phyloP scores from a whole-genome alignment of 176 grass and related monocot genomes.

The Poa annua region DNA sequence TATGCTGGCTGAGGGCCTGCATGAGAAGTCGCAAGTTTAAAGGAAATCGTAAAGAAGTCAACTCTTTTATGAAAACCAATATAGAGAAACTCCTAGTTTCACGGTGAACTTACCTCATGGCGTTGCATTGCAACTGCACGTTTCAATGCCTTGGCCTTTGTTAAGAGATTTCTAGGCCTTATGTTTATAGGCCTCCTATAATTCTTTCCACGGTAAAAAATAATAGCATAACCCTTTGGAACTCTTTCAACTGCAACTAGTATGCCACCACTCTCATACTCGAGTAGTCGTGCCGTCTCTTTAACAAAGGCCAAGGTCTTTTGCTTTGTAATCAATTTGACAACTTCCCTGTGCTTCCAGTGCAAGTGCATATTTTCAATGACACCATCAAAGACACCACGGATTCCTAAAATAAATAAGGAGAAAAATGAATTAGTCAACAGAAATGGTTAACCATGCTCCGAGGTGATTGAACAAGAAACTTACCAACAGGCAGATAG shows the following conservation, averaged over 20 bases:
- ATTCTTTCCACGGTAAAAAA: constrained; percentile 97
- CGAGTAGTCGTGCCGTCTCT: constrained; percentile 80
- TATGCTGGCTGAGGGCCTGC: constrained; percentile 96
- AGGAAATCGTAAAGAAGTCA: constrained; percentile 22
- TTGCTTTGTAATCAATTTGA: constrained; percentile 93
- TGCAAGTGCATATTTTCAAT: constrained; percentile 99
- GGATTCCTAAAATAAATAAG: constrained; percentile 59
- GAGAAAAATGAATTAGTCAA: constrained; percentile 26
- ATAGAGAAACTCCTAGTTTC: background rate
- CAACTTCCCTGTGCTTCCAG: constrained; percentile 95
- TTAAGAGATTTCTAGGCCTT: constrained; percentile 93
- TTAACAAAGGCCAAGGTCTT: constrained; percentile 85
- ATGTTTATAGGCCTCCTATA: constrained; percentile 94
- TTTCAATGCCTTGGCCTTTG: constrained; percentile 93
- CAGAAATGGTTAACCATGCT: constrained; percentile 15
- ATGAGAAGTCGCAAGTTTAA: constrained; percentile 36
- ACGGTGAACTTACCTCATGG: constrained; percentile 75
- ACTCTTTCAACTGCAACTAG: constrained; percentile 89
- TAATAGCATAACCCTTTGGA: constrained; percentile 84
- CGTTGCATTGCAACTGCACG: constrained; percentile 94
- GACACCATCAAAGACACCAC: constrained; percentile 94
- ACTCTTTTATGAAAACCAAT: background rate
- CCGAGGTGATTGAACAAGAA: constrained; percentile 21
- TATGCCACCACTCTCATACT: constrained; percentile 95
- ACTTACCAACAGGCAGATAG: constrained; percentile 89